Base-by-base conservation (phyloP, 2,329 filamentous ascomycete genomes). In the Paradendryphiella salina region DNA sequence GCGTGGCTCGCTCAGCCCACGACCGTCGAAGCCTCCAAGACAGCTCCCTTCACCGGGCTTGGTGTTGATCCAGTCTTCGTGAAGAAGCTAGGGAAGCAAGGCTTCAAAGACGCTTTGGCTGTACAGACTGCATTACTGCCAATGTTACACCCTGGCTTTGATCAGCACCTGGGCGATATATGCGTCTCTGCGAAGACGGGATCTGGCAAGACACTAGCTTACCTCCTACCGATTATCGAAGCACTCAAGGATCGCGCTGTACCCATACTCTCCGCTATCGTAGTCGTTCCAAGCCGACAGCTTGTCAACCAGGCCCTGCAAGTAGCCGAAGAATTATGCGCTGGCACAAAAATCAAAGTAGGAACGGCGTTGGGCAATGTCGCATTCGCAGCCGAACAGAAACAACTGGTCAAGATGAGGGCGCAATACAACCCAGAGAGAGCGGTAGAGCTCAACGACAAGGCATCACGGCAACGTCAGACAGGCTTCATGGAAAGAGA, bases 191-290 rank as follows among this genome's bases (percentile, higher is more conserved):
- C 95, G 0, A 89, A 93, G 1, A 99, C 94, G 0, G 94, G 94
- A 7, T 97, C 94, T 0, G 94, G 94, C 49, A 99, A 99, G 71
- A 99, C 94, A 0, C 74, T 99, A 13, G 88, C 93, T 0, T 99
- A 99, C 66, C 84, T 93, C 0, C 77, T 99, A 2, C 94, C 94
- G 0, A 85, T 99, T 51, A 82, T 96, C 3, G 84, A 90, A 37
- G 85, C 87, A 42, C 77, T 99, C 40, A 86, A 87, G 59, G 78
- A 82, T 26, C 81, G 82, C 11, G 76, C 76, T 17, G 80, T 85
- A 9, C 88, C 87, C 0, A 82, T 83, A 47, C 75, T 99, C 7
- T 83, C 89, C 32, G 92, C 87, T 0, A 73, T 99, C 0, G 84
- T 99, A 38, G 86, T 99, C 1, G 85, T 99, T 9, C 94, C 94